Evolutionary conservation across 805 yeast species (phyloP).

Genomic region (Candida ipomoeae): DNA sequence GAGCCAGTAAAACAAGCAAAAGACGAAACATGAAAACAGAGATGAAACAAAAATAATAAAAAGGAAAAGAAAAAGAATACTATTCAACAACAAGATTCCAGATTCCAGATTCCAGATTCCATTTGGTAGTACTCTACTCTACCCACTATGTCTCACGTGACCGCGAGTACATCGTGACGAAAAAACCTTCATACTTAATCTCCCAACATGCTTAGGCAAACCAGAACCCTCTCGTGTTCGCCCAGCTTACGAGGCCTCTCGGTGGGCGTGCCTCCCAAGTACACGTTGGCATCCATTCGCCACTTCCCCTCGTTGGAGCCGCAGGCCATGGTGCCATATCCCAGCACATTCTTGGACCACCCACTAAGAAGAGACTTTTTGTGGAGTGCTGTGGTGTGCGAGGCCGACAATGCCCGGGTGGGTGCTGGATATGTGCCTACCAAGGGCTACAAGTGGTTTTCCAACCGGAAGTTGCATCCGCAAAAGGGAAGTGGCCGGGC

Average conservation of each 20-base stretch:
- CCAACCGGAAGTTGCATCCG: conserved; percentile 74
- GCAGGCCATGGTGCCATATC: conserved; percentile 67
- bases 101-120: no score
- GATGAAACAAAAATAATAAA: background rate
- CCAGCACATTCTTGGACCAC: conserved; percentile 60
- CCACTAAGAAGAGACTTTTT: conserved; percentile 87
- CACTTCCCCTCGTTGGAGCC: conserved; percentile 93
- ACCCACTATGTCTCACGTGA: background rate
- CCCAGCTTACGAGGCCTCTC: conserved; percentile 11
- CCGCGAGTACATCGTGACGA: background rate
- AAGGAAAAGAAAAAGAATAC: background rate
- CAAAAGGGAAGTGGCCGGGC: conserved; percentile 97
- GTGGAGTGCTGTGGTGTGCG: conserved; percentile 93
- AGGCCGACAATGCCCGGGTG: conserved; percentile 83
- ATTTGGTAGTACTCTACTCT: background rate
- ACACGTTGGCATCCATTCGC: conserved; percentile 72
- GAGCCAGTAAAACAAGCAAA: background rate
- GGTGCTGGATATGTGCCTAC: conserved; percentile 86
- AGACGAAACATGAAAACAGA: background rate
- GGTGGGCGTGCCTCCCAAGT: conserved; percentile 51
- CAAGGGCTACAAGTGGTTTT: conserved; percentile 80
- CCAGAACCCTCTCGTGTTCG: conserved; percentile 2
- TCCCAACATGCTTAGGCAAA: conserved; percentile 2
- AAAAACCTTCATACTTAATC: background rate
- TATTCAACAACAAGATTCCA: background rate